Conservation (phyloP, 495 filamentous ascomycete genomes). For the Aspergillus olivimuriae region DNA sequence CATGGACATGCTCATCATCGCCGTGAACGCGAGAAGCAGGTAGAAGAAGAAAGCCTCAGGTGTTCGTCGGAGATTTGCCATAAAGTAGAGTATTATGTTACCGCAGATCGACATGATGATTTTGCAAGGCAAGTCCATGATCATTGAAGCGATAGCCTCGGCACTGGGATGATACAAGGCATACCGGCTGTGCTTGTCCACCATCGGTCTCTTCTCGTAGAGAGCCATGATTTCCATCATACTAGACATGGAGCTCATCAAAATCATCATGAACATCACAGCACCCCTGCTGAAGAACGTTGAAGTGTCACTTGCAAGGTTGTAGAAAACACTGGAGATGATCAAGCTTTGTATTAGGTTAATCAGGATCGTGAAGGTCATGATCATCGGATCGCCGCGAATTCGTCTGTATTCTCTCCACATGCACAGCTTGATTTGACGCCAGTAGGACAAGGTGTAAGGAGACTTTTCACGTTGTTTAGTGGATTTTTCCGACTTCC, state of each 20-base stretch:
- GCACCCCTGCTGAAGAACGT: slow-evolving; percentile 73
- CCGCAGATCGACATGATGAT: slow-evolving; percentile 35
- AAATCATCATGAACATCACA: slow-evolving; percentile 76
- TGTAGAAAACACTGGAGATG: slow-evolving; percentile 75
- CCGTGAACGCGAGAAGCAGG: slow-evolving; percentile 58
- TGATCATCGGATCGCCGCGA: slow-evolving; percentile 58
- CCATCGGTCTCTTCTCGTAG: slow-evolving; percentile 50
- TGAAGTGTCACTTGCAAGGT: slow-evolving; percentile 50
- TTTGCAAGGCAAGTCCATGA: slow-evolving; percentile 49
- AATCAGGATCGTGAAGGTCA: slow-evolving; percentile 57
- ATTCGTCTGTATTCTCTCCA: slow-evolving; percentile 42
- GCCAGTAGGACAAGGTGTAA: slow-evolving; percentile 28
- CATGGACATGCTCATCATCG: slow-evolving; percentile 58
- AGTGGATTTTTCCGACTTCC: slow-evolving; percentile 17
- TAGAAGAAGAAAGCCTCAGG: slow-evolving; percentile 70
- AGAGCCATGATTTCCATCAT: slow-evolving; percentile 58
- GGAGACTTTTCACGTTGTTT: slow-evolving; percentile 23
- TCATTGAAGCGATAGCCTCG: slow-evolving; percentile 47
- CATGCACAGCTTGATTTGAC: slow-evolving; percentile 35
- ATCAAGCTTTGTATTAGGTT: slow-evolving; percentile 69
- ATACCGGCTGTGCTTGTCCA: slow-evolving; percentile 54
- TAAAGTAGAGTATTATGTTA: slow-evolving; percentile 48
- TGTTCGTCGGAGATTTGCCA: slow-evolving; percentile 45
- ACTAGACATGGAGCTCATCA: slow-evolving; percentile 74
- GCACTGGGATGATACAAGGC: slow-evolving; percentile 55